Conservation (phyloP, 108 stramenopile species). For the Cyclotella sp. region DNA sequence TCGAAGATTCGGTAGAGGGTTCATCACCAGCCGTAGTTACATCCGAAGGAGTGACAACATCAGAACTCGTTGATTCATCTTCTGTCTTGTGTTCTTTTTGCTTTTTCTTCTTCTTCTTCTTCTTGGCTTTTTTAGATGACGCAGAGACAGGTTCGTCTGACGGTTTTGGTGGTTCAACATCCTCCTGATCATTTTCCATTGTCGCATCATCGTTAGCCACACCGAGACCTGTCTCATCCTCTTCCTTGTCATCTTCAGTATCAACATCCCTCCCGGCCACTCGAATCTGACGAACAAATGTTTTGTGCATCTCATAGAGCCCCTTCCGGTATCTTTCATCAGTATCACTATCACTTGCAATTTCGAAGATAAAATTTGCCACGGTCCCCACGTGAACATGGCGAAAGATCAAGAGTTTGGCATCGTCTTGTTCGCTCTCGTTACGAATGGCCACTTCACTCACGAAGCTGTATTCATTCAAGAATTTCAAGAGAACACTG, state of each 20-base stretch:
- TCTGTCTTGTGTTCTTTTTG: constrained; percentile 36
- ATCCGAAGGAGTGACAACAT: too few relatives aligned
- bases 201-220: constrained; percentile 6
- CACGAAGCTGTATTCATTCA: constrained; percentile 78
- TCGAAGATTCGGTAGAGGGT: too few relatives aligned
- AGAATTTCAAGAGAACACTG: constrained; percentile 78
- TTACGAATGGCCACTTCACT: constrained; percentile 22
- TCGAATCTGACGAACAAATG: constrained; percentile 76
- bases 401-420: constrained; percentile 53
- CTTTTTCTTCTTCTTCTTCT: constrained; percentile 60
- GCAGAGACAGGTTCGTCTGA: constrained; percentile 48
- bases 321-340: constrained; percentile 71
- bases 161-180: constrained; percentile 18
- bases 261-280: constrained; percentile 77
- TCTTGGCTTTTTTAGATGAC: constrained; percentile 11
- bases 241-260: constrained; percentile 37
- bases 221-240: constrained; percentile 43
- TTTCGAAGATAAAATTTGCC: constrained; percentile 81
- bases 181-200: constrained; percentile 15
- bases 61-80: neutral
- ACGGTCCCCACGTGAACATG: constrained; percentile 89
- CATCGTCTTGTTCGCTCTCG: constrained; percentile 47
- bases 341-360: constrained; percentile 80
- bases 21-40: too few relatives aligned
- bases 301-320: constrained; percentile 87